Evolutionary conservation across 2,329 filamentous ascomycete species (phyloP), one percentile per base, ranked within the genome.

Genomic region (Nemania sp.): DNA sequence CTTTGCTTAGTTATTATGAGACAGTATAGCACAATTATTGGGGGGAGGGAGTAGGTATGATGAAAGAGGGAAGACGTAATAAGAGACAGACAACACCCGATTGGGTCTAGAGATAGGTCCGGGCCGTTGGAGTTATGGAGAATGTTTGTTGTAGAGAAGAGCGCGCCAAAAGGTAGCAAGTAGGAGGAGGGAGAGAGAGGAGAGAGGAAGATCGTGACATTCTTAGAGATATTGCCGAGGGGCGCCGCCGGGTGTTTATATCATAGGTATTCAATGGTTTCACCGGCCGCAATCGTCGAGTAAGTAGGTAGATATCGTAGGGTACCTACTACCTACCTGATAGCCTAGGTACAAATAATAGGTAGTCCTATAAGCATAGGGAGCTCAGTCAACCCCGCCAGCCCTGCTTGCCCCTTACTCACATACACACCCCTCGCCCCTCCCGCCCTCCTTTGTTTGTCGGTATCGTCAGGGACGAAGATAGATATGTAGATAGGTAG

Each of bases 211-310:
- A 60, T 61, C 59, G 69, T 71, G 62, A 68, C 59, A 41, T 60
- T n/a, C 63, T 56, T 52, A 66, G 61, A 71, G 49, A 53, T 69
- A 70, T 71, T n/a, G 72, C 70, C 70, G 72, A 72, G 69, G n/a
- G 72, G 69, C 52, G 51, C 29, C 69, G 45, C 63, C 63, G 57
- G 38, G 52, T 62, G 70, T 69, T 73, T 72, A 74, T 69, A 64
- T 32, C n/a, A 32, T 29, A 32, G 7, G n/a, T n/a, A n/a, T n/a
- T 32, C 4, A 26, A 13, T 15, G 45, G 45, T 26, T 24, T 49
- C 20, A 15, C 35, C 7, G 41, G 41, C 13, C 20, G 20, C n/a
- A 26, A 22, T 24, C 45, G 15, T 49, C 45, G 45, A 49, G 45
- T 45, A n/a, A 5, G 15, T 13, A 13, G n/a, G 13, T n/a, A n/a